Evolutionary conservation across 139 green algal species (phyloP).

Genomic region (Trebouxia sp.): DNA sequence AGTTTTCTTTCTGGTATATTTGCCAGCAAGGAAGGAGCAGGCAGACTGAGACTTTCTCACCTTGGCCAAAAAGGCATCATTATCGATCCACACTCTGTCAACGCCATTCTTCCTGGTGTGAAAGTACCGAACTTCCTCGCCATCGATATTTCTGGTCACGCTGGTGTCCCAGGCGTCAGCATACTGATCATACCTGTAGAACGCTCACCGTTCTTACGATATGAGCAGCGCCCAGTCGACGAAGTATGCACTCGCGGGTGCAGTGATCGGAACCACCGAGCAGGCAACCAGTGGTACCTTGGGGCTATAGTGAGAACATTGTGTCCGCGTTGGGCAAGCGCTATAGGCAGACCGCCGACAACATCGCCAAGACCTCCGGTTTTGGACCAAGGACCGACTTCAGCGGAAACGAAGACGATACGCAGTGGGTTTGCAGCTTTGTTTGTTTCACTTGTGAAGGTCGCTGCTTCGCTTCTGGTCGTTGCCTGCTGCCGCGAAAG

Average conservation of each 20-base stretch:
- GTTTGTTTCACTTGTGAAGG: background rate
- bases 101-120: constrained; percentile 96
- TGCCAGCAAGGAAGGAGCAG: too few relatives aligned
- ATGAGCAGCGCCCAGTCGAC: background rate
- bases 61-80: constrained; percentile 94
- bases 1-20: background rate
- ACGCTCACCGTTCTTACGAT: background rate
- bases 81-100: constrained; percentile 96
- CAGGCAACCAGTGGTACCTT: constrained; percentile 51
- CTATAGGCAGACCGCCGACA: constrained; percentile 74
- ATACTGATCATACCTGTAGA: constrained; percentile 94
- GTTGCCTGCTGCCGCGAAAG: background rate
- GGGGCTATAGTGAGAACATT: constrained; percentile 94
- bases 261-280: background rate
- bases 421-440: constrained; percentile 34
- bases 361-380: constrained; percentile 94
- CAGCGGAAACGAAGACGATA: constrained; percentile 45
- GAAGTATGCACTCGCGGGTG: too few relatives aligned
- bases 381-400: constrained; percentile 85
- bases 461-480: background rate
- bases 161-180: constrained; percentile 94
- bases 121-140: constrained; percentile 95
- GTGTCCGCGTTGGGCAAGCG: constrained; percentile 90
- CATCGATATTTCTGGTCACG: constrained; percentile 75
- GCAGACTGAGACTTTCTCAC: too few relatives aligned